Evolutionary conservation across 1,284 basidiomycete species (phyloP).

Genomic region (Apiotrichum laibachii): DNA sequence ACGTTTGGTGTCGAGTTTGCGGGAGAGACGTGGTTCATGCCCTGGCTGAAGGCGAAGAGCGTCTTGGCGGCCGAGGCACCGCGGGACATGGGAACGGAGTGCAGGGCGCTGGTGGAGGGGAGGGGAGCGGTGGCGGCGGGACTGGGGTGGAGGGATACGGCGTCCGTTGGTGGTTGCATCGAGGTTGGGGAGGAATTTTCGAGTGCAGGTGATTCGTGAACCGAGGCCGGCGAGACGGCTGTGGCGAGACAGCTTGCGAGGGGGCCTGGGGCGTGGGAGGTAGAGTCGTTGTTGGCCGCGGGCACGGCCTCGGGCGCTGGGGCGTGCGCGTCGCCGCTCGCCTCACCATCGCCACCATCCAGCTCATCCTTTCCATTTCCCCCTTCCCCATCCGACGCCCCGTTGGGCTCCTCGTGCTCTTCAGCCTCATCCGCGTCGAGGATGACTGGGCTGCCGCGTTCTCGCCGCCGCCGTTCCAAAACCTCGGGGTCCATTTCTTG

Average conservation of each 20-base stretch:
- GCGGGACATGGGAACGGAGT: background rate
- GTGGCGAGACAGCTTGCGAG: too few species aligned
- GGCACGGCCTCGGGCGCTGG: too few species aligned
- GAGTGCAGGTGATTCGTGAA: too few species aligned
- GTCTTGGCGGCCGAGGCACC: constrained; percentile 4
- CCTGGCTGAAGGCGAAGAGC: constrained; percentile 2
- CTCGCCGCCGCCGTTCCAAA: constrained; percentile 5
- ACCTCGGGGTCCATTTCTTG: constrained; percentile 1
- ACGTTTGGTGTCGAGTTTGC: background rate
- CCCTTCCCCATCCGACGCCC: background rate
- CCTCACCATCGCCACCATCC: too few species aligned
- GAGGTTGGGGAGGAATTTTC: too few species aligned
- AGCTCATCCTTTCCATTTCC: background rate
- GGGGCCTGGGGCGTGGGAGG: too few species aligned
- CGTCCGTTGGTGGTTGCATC: too few species aligned
- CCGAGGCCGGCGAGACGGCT: too few species aligned
- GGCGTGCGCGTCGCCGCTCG: too few species aligned
- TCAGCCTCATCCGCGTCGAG: constrained; percentile 3
- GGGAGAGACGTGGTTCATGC: background rate
- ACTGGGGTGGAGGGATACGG: background rate
- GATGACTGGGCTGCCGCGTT: constrained; percentile 12
- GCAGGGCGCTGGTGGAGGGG: background rate
- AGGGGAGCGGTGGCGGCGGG: background rate
- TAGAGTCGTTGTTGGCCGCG: too few species aligned
- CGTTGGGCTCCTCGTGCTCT: background rate